Percentiles rank a stretch among this genome's conserved stretches.
These are phyloP conservation scores for Pichia exigua DNA, from an alignment of 805 yeast genomes.

Conservation along the genomic window DNA sequence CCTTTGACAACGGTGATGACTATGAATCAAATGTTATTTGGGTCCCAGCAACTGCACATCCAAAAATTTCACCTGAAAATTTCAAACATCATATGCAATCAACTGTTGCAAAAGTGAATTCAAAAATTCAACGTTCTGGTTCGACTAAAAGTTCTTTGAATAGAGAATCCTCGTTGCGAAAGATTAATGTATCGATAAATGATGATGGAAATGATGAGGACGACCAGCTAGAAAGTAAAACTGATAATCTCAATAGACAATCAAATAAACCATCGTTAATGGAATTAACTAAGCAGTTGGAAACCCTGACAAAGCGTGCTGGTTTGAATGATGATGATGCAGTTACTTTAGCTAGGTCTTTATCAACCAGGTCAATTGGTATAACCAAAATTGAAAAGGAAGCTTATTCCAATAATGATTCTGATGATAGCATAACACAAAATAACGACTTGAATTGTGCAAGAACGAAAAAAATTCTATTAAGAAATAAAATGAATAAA, in stretches of 20 bases:
- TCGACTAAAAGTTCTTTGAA: constrained; percentile 23
- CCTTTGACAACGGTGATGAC: constrained; percentile 6
- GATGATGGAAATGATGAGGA: constrained; percentile 3
- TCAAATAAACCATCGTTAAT: constrained; percentile 52
- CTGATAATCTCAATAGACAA: neutral
- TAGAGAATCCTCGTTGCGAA: neutral
- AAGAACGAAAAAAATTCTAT: neutral
- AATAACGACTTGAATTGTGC: neutral
- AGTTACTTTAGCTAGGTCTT: constrained; percentile 69
- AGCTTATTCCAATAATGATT: constrained; percentile 22
- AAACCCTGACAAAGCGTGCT: constrained; percentile 64
- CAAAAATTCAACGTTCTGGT: constrained; percentile 27
- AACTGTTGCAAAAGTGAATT: constrained; percentile 42
- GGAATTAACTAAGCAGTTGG: constrained; percentile 68
- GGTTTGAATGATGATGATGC: constrained; percentile 78
- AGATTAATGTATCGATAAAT: neutral
- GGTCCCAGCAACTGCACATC: constrained; percentile 96
- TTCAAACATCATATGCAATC: constrained; percentile 58
- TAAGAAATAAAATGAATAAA: constrained; percentile 5
- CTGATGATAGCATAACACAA: constrained; percentile 12
- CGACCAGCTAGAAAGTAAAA: neutral
- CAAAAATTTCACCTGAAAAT: constrained; percentile 90
- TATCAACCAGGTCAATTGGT: constrained; percentile 63
- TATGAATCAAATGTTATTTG: constrained; percentile 42
- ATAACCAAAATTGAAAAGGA: constrained; percentile 42